Base-by-base conservation (phyloP, 371 early-diverging fungal species). In the Funneliformis caledonium region DNA sequence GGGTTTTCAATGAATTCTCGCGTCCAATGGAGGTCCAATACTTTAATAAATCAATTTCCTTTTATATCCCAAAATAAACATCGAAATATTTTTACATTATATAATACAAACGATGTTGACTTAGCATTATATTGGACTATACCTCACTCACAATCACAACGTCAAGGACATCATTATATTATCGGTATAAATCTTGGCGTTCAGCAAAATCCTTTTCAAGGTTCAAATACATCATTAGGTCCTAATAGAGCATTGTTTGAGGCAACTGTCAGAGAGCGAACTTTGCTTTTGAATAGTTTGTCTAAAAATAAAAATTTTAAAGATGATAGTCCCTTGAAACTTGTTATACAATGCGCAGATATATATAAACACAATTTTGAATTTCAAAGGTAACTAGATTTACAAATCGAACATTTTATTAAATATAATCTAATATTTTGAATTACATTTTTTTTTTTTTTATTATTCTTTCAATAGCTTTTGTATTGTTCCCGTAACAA, bases 101-200 rank as follows among this genome's bases (percentile, higher is more conserved):
- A 92, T 82, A 92, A 89, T 76, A 90, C 94, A 12, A 94, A 93
- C 70, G 96, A 96, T 78, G 89, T 97, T 31, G 98, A 98, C 82
- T 86, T 97, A 69, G 87, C 92, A 4, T 80, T 98, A n/a, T 93
- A 94, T 82, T 98, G 96, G 96, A 90, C 92, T 64, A 87, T 90
- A 14, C 91, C 88, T 45, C 7, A 16, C 19, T 56, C 56, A 6
- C 86, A 87, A 37, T 82, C 85, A 83, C 86, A 83, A 56, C 88
- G 89, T 2, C 89, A 88, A 52, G 93, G 98, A 0, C 96, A 96
- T 82, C 96, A 96, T 82, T 95, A 94, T 75, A 94, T 97, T 73
- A 93, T 95, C 59, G 97, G 97, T 19, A 93, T 96, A 74, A 96
- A 96, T 81, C 84, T 96, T 7, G 91, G 92, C n/a, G 88, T 94